These are phyloP conservation scores for Solanum sparsipilum DNA, from an alignment of 257 asterid genomes.

Conservation along the genomic window DNA sequence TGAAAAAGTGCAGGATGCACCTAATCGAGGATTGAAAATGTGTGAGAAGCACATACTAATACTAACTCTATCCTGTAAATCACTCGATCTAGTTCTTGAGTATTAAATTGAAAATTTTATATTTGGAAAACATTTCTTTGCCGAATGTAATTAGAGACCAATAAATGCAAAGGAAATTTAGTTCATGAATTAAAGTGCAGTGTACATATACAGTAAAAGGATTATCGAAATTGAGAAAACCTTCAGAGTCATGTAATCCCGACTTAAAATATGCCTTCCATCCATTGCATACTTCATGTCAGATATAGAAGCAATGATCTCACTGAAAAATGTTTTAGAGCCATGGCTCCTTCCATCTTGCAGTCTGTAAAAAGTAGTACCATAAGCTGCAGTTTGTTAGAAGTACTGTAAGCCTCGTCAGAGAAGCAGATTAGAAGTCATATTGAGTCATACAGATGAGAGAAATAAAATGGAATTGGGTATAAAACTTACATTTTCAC, in stretches of 20 bases:
- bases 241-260: slow-evolving; percentile 99
- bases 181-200: neutral
- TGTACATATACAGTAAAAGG: neutral
- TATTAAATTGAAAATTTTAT: neutral
- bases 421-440: neutral
- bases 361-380: slow-evolving; percentile 50
- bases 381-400: slow-evolving; percentile 6
- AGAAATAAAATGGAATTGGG: neutral
- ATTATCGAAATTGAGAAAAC: slow-evolving; percentile 12
- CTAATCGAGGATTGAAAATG: neutral
- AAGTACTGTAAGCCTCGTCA: neutral
- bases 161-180: neutral
- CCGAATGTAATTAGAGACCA: neutral
- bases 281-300: slow-evolving; percentile 92
- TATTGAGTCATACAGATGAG: neutral
- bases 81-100: neutral
- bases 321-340: slow-evolving; percentile 94
- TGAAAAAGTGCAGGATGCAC: neutral
- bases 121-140: neutral
- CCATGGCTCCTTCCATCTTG: slow-evolving; percentile 97
- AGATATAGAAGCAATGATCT: slow-evolving; percentile 97
- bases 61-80: neutral
- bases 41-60: neutral
- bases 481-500: slow-evolving; percentile 47
- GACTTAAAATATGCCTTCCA: slow-evolving; percentile 88